Conservation (phyloP, 495 filamentous ascomycete genomes). For the Penicillium lagena region DNA sequence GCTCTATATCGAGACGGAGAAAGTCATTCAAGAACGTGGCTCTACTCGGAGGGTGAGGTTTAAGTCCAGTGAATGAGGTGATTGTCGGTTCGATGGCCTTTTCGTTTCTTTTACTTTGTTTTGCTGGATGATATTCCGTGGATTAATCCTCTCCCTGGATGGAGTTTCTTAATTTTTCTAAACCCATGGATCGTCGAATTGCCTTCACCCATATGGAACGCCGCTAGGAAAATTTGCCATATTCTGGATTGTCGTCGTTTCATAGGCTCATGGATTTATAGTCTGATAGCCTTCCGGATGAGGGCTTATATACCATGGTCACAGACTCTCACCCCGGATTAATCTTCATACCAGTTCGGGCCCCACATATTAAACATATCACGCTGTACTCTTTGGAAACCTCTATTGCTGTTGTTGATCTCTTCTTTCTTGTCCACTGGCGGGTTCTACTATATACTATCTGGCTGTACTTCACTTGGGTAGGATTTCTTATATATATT, state of each 20-base stretch:
- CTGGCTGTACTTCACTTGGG: neutral
- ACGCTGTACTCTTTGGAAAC: too few relatives aligned
- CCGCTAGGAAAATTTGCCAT: neutral
- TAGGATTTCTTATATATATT: conserved; percentile 4
- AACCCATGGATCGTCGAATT: too few relatives aligned
- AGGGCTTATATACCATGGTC: too few relatives aligned
- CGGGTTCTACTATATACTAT: too few relatives aligned
- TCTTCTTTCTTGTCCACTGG: neutral
- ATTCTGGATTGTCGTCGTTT: too few relatives aligned
- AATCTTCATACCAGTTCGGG: too few relatives aligned
- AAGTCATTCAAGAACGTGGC: conserved; percentile 59
- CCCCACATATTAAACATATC: too few relatives aligned
- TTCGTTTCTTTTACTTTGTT: neutral
- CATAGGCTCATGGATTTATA: too few relatives aligned
- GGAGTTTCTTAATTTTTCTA: too few relatives aligned
- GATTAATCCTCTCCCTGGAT: neutral
- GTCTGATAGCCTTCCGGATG: too few relatives aligned
- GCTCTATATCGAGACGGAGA: conserved; percentile 66
- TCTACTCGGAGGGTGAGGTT: conserved; percentile 1
- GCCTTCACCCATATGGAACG: neutral
- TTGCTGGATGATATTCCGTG: conserved; percentile 3
- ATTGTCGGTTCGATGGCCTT: neutral
- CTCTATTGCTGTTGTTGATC: too few relatives aligned
- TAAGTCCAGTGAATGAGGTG: neutral
- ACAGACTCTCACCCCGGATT: too few relatives aligned